Evolutionary conservation across 169 alveolate genomes (phyloP).

Genomic region (Plasmodium gaboni): DNA sequence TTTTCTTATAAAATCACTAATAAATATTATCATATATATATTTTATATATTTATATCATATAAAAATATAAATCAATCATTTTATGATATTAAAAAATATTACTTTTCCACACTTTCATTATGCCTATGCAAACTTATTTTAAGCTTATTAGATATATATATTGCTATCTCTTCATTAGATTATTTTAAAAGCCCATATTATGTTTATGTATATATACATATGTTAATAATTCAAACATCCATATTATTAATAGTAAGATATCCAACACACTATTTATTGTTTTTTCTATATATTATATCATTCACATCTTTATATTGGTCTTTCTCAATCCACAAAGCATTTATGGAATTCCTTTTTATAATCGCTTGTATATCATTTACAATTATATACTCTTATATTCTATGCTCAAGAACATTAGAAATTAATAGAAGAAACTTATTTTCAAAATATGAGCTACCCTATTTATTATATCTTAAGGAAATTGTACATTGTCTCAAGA

Average conservation of each 20-base stretch:
- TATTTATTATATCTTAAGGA: slow-evolving; percentile 81
- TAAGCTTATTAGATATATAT: slow-evolving; percentile 42
- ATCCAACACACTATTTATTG: slow-evolving; percentile 65
- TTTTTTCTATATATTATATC: slow-evolving; percentile 28
- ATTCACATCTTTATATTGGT: slow-evolving; percentile 52
- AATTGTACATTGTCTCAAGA: slow-evolving; percentile 49
- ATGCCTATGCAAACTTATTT: slow-evolving; percentile 36
- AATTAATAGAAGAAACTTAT: slow-evolving; percentile 79
- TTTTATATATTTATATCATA: slow-evolving; percentile 19
- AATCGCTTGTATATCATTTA: slow-evolving; percentile 68
- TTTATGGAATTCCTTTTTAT: slow-evolving; percentile 66
- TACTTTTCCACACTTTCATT: slow-evolving; percentile 72
- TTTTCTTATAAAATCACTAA: slow-evolving; percentile 10
- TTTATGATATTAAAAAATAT: slow-evolving; percentile 63
- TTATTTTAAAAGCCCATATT: slow-evolving; percentile 51
- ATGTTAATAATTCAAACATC: slow-evolving; percentile 63
- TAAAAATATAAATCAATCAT: slow-evolving; percentile 21
- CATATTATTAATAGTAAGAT: slow-evolving; percentile 59
- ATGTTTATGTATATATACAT: slow-evolving; percentile 54
- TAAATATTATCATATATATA: slow-evolving; percentile 22
- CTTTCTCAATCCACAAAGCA: slow-evolving; percentile 40
- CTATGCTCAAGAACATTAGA: slow-evolving; percentile 78
- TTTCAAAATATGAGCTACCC: slow-evolving; percentile 83
- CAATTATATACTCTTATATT: slow-evolving; percentile 75
- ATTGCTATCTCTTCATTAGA: slow-evolving; percentile 52